A percentile compares a stretch with the other conserved stretches of the same genome.
phyloP scores from a whole-genome alignment of 495 filamentous ascomycete genomes.

The Hypoxylon cercidicola region DNA sequence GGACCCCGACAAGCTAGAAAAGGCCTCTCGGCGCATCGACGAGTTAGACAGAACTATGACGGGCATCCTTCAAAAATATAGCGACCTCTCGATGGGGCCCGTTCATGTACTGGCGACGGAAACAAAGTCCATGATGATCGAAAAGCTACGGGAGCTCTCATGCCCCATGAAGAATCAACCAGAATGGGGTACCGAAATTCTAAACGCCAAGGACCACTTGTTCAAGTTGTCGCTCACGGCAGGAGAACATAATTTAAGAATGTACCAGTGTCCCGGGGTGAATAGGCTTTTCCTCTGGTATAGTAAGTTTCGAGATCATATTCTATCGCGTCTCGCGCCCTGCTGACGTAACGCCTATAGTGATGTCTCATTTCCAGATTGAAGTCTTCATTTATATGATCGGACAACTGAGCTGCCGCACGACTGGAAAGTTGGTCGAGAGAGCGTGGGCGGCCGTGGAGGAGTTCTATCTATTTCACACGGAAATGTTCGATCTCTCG shows the following conservation, averaged over 20 bases:
- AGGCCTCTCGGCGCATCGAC: constrained; percentile 62
- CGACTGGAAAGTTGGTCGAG: constrained; percentile 60
- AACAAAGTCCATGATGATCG: constrained; percentile 56
- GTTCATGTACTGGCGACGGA: constrained; percentile 66
- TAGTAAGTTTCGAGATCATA: constrained; percentile 39
- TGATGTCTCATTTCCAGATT: constrained; percentile 59
- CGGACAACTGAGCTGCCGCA: constrained; percentile 61
- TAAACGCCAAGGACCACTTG: constrained; percentile 54
- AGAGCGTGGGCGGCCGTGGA: constrained; percentile 61
- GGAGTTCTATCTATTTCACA: constrained; percentile 53
- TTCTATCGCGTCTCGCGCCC: background rate
- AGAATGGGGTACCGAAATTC: constrained; percentile 53
- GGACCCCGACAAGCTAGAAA: constrained; percentile 52
- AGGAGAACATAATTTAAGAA: constrained; percentile 55
- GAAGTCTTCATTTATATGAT: constrained; percentile 64
- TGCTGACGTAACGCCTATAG: constrained; percentile 40
- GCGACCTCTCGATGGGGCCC: constrained; percentile 68
- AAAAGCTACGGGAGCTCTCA: constrained; percentile 57
- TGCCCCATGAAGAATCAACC: constrained; percentile 55
- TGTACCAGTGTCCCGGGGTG: constrained; percentile 51
- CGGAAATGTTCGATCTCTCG: constrained; percentile 56
- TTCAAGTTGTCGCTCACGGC: constrained; percentile 57
- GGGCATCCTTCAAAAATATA: constrained; percentile 63
- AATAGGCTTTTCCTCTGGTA: constrained; percentile 63
- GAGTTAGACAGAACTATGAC: constrained; percentile 55